phyloP scores from a whole-genome alignment of 2,329 filamentous ascomycete species.

The Fusarium clavum region DNA sequence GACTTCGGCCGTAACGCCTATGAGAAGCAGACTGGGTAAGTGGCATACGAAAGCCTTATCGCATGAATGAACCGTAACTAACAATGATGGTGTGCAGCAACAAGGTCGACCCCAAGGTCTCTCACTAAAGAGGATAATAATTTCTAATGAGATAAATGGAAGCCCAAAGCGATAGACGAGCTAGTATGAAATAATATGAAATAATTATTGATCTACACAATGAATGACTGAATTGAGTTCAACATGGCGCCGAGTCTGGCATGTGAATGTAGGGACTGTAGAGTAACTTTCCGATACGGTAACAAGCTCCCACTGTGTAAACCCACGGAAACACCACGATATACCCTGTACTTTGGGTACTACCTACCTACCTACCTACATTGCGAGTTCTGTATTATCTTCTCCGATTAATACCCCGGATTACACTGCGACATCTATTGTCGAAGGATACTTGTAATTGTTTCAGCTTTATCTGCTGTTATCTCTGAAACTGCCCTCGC shows the following conservation, averaged over 20 bases:
- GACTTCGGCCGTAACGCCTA: conserved; percentile 51
- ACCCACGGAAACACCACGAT: conserved; percentile 2
- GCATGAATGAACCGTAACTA: background rate
- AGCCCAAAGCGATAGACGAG: conserved; percentile 18
- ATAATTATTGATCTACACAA: background rate
- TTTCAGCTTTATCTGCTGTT: background rate
- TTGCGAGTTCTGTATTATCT: background rate
- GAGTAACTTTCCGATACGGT: background rate
- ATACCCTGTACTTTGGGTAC: background rate
- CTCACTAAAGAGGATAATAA: conserved; percentile 48
- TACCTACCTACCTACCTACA: background rate
- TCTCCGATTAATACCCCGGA: background rate
- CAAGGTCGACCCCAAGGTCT: conserved; percentile 49
- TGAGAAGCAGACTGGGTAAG: conserved; percentile 55
- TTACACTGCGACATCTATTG: background rate
- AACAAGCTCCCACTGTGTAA: background rate
- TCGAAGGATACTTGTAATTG: background rate
- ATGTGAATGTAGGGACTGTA: background rate
- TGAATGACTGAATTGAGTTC: background rate
- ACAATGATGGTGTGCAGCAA: conserved; percentile 22
- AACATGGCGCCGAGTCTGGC: background rate
- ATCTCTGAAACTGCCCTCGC: rapidly evolving
- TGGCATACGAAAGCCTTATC: background rate
- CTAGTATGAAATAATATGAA: conserved; percentile 37
- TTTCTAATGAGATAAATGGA: conserved; percentile 25